Base-by-base conservation (phyloP, 805 yeast species). In the Komagataella pastoris region DNA sequence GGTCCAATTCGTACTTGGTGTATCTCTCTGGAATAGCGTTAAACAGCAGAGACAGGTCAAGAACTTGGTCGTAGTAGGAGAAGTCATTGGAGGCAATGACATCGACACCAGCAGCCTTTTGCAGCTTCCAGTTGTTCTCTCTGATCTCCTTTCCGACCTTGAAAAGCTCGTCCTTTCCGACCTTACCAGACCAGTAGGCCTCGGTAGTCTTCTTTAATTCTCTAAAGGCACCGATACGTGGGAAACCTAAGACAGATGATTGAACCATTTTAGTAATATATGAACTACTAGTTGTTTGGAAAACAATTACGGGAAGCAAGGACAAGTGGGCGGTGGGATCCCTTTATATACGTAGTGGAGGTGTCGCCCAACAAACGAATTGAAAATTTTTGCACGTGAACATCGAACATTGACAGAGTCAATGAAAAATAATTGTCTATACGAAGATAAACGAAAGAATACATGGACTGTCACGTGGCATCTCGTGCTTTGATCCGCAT, bases 171-270 rank as follows among this genome's bases (percentile, higher is more conserved):
- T 87, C 98, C 59, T 79, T 86, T 57, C 85, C 65, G 65, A 83
- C 83, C 78, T 90, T 91, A 70, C 97, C 97, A 62, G 80, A 71
- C 99, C 99, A 93, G 91, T 93, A 93, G 70, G 96, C 86, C 79
- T 93, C 99, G 63, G 99, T 93, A 73, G 88, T 88, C 77, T 93
- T 93, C 79, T 93, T 93, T 74, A 93, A 84, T 79, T 93, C 99
- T 83, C 99, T 93, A 79, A 89, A 89, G 65, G 97, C 93, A 68
- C 99, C 99, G 68, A 91, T 93, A 80, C 99, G 93, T 77, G 99
- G 99, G 93, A 93, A 93, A 73, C 99, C 99, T 76, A 93, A 82
- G 65, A 93, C 95, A 68, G 97, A 82, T 59, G 98, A 91, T 75
- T 84, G 84, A 74, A 91, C 98, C 98, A 91, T 91, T 65, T 55